Conservation (phyloP, 106 monocot genomes). For the Acanthochlamys bracteata region DNA sequence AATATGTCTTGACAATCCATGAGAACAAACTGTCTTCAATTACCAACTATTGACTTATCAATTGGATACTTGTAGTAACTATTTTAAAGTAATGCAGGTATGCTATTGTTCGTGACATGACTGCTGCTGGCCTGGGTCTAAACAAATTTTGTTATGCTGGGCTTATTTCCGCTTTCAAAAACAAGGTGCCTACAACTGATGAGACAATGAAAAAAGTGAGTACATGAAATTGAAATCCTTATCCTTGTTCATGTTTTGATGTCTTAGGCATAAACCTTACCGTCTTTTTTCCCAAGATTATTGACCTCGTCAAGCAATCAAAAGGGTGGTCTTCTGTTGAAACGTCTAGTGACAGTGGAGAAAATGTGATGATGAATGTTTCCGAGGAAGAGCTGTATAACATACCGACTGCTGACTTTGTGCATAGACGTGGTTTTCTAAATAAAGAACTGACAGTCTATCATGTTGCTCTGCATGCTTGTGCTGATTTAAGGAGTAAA, state of each 20-base stretch:
- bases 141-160: slow-evolving; percentile 98
- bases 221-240: neutral
- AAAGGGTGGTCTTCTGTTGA: slow-evolving; percentile 93
- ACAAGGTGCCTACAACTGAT: slow-evolving; percentile 61
- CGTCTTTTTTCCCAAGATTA: slow-evolving; percentile 39
- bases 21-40: no score
- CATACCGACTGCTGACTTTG: slow-evolving; percentile 79
- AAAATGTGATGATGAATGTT: slow-evolving; percentile 95
- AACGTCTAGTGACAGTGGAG: slow-evolving; percentile 62
- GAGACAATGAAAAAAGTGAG: slow-evolving; percentile 66
- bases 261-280: slow-evolving; percentile 1
- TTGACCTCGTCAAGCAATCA: slow-evolving; percentile 86
- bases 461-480: slow-evolving; percentile 87
- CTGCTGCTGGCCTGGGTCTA: slow-evolving; percentile 86
- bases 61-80: no score
- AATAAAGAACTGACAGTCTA: slow-evolving; percentile 59
- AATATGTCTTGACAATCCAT: no score
- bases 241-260: neutral
- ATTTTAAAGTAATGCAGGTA: slow-evolving; percentile 27
- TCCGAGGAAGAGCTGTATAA: slow-evolving; percentile 93
- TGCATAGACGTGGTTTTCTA: slow-evolving; percentile 64
- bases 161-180: slow-evolving; percentile 82
- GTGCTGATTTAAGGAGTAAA: slow-evolving; percentile 73
- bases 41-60: no score
- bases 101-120: slow-evolving; percentile 96